Evolutionary conservation across 2,329 filamentous ascomycete genomes (phyloP).

Genomic region (Incumbomyces lentus): DNA sequence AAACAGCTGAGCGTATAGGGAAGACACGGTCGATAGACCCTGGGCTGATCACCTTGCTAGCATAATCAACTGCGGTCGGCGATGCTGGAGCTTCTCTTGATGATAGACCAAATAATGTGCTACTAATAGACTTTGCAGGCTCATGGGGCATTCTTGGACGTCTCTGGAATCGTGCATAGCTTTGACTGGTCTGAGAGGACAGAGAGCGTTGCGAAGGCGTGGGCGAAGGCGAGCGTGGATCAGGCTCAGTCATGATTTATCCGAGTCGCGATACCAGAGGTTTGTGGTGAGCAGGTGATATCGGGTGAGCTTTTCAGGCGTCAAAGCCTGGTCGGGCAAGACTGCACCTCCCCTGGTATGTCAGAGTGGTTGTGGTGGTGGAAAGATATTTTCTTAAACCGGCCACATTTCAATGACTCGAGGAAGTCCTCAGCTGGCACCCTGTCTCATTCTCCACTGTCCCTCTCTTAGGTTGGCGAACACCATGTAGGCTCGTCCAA

Average conservation of each 20-base stretch:
- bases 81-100: constrained; percentile 4
- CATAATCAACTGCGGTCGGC: constrained; percentile 6
- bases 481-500: no score
- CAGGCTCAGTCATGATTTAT: background rate
- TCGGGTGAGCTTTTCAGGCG: no score
- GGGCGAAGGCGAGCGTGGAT: background rate
- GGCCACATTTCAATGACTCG: no score
- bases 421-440: no score
- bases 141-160: background rate
- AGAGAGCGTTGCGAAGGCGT: background rate
- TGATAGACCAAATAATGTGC: constrained; percentile 16
- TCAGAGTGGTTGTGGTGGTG: no score
- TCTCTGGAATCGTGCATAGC: background rate
- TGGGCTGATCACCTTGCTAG: constrained; percentile 18
- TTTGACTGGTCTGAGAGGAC: constrained; percentile 6
- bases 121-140: constrained; percentile 9
- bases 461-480: no score
- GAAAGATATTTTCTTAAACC: no score
- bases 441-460: no score
- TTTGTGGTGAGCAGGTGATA: no score
- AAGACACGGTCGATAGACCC: constrained; percentile 54
- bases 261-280: no score
- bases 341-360: no score
- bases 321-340: no score
- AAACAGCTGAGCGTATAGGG: constrained; percentile 71